phyloP scores from a whole-genome alignment of 116 monocot species.

The Iris pallida region DNA sequence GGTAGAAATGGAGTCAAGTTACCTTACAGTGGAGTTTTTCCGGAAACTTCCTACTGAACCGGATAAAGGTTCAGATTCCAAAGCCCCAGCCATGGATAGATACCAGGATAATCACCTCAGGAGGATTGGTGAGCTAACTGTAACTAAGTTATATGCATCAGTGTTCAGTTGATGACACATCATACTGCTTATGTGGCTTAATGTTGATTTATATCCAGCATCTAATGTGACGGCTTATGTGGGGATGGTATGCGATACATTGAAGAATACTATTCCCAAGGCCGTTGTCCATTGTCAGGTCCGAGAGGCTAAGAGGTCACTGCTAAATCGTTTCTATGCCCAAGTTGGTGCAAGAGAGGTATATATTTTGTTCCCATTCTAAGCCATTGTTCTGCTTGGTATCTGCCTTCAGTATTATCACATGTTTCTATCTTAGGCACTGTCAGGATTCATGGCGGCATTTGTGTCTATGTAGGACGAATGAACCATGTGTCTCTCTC shows the following conservation, averaged over 20 bases:
- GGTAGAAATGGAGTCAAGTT: slow-evolving; percentile 95
- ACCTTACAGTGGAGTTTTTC: slow-evolving; percentile 96
- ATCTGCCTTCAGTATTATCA: too few species aligned
- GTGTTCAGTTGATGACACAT: not conserved
- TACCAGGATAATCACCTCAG: slow-evolving; percentile 80
- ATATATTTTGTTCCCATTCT: not conserved
- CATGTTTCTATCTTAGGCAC: too few species aligned
- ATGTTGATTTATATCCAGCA: slow-evolving; percentile 33
- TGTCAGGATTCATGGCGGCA: too few species aligned
- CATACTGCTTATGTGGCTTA: not conserved
- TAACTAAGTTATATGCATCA: not conserved
- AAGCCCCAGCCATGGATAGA: slow-evolving; percentile 47
- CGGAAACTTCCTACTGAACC: slow-evolving; percentile 87
- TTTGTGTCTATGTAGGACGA: too few species aligned
- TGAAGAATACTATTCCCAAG: slow-evolving; percentile 83
- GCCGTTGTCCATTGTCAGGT: slow-evolving; percentile 90
- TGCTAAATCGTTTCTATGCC: slow-evolving; percentile 81
- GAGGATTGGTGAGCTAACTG: slow-evolving; percentile 55
- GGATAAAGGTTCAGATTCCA: slow-evolving; percentile 56
- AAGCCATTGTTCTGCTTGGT: too few species aligned
- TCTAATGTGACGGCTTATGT: slow-evolving; percentile 93
- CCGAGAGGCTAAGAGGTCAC: slow-evolving; percentile 67
- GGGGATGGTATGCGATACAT: slow-evolving; percentile 76
- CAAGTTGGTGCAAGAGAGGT: slow-evolving; percentile 92
- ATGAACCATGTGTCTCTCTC: too few species aligned